Conservation (phyloP, 2,329 filamentous ascomycete genomes). For the Arthrobotrys iridis region DNA sequence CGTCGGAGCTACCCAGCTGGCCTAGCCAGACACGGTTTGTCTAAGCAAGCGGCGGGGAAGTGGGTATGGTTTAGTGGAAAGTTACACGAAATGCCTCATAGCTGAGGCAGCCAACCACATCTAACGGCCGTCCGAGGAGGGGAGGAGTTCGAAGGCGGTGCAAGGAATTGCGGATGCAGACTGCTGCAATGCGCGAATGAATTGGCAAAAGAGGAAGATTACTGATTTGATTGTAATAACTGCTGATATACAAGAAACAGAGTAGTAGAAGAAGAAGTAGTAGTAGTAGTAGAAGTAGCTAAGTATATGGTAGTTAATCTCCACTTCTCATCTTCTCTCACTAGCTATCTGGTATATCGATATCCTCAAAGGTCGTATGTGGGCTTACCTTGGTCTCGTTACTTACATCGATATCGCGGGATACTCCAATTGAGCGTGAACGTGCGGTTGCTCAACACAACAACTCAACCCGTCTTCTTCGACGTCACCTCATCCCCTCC, state of each 20-base stretch:
- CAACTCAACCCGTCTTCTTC: conserved; percentile 16
- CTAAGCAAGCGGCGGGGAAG: not conserved
- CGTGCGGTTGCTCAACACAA: not conserved
- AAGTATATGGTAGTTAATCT: not conserved
- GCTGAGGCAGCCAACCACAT: not conserved
- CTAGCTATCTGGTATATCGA: not conserved
- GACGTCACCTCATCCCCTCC: not conserved
- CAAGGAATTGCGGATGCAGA: no score
- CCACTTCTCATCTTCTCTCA: not conserved
- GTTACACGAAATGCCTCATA: conserved; percentile 4
- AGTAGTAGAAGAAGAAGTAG: no score
- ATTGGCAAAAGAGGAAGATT: not conserved
- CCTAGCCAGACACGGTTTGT: not conserved
- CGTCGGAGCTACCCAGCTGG: not conserved
- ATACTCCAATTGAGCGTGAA: no score
- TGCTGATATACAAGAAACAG: not conserved
- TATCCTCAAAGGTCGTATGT: not conserved
- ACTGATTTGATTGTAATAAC: not conserved
- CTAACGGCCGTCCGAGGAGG: not conserved
- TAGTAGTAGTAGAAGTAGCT: no score
- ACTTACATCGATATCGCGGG: no score
- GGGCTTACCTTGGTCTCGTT: no score
- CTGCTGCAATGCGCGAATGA: no score
- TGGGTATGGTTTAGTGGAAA: not conserved
- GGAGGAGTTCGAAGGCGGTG: conserved; percentile 10